phyloP scores from a whole-genome alignment of 2,329 filamentous ascomycete genomes.

The Aspergillus novoparasiticus region DNA sequence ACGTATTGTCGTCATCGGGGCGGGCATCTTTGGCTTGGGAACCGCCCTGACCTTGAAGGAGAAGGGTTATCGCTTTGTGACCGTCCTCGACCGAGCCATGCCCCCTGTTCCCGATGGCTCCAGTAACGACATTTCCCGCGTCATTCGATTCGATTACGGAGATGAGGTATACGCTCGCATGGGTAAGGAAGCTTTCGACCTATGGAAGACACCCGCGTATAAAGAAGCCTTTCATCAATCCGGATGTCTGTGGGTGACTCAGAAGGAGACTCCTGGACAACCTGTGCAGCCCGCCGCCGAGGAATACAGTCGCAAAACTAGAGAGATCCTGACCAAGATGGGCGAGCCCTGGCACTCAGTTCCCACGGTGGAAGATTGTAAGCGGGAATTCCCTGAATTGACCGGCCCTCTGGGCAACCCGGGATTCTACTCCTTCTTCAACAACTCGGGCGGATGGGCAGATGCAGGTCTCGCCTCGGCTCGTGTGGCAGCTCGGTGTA shows the following conservation, averaged over 20 bases:
- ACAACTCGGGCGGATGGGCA: constrained; percentile 32
- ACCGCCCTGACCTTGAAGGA: constrained; percentile 28
- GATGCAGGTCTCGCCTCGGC: constrained; percentile 28
- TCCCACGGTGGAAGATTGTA: constrained; percentile 19
- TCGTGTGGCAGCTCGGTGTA: constrained; percentile 25
- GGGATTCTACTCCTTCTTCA: constrained; percentile 31
- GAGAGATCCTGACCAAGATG: constrained; percentile 26
- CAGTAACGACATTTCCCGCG: constrained; percentile 43
- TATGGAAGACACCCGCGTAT: constrained; percentile 54
- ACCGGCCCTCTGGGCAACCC: constrained; percentile 21
- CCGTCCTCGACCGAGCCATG: constrained; percentile 35
- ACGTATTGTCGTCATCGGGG: constrained; percentile 31
- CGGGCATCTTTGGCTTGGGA: constrained; percentile 31
- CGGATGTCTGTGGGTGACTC: constrained; percentile 28
- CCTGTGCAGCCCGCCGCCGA: constrained; percentile 23
- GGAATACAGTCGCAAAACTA: constrained; percentile 27
- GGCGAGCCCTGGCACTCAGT: constrained; percentile 27
- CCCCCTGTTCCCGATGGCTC: constrained; percentile 42
- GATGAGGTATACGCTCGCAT: constrained; percentile 73
- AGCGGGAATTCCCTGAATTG: constrained; percentile 23
- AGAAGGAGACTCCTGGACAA: constrained; percentile 23
- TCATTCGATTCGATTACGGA: constrained; percentile 65
- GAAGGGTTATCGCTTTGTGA: constrained; percentile 31
- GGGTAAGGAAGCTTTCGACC: constrained; percentile 69
- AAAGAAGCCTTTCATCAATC: constrained; percentile 27